Evolutionary conservation across 2,329 filamentous ascomycete species (phyloP), one percentile per base, ranked within the genome.

Genomic region (Aureobasidium subglaciale): DNA sequence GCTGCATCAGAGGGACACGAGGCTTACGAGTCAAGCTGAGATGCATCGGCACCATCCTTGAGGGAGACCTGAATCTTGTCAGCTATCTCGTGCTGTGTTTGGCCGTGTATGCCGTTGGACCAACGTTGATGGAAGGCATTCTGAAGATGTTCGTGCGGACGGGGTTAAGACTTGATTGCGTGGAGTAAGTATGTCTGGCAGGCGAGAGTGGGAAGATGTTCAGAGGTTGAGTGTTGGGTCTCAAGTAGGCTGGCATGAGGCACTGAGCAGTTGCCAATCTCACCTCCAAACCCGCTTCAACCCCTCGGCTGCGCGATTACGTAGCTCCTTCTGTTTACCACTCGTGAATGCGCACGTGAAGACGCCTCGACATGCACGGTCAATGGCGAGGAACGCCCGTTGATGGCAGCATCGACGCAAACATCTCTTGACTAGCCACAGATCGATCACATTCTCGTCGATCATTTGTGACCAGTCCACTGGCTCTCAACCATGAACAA

Each of bases 21-120:
- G n/a, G 61, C 80, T 63, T 73, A 89, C 86, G 80, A 79, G 48
- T 84, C 75, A 61, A 95, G 77, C 67, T 95, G 77, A 29, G 84
- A 82, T 45, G 75, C 67, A 57, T 81, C 79, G 61, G 86, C 83
- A 59, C 84, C 81, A 37, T 83, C 76, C 73, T 93, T 92, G 72
- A 88, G 82, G 56, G 89, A 90, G 62, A 96, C 83, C 90, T 96
- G 59, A 25, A 34, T 4, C 16, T 30, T 35, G 52, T 57, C 35
- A 58, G 38, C 29, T 18, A n/a, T 20, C 27, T 35, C 54, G 6
- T 16, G 30, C 8, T 18, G 7, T 9, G 25, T n/a, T 16, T 11
- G 5, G 15, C 18, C 15, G 32, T 38, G 22, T 34, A 20, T 16
- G 22, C 42, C 11, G 32, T 16, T 25, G 9, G 24, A 50, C 67